These are phyloP conservation scores for Batrachochytrium dendrobatidis DNA, from an alignment of 371 early-diverging fungal species.

Conservation along the genomic window DNA sequence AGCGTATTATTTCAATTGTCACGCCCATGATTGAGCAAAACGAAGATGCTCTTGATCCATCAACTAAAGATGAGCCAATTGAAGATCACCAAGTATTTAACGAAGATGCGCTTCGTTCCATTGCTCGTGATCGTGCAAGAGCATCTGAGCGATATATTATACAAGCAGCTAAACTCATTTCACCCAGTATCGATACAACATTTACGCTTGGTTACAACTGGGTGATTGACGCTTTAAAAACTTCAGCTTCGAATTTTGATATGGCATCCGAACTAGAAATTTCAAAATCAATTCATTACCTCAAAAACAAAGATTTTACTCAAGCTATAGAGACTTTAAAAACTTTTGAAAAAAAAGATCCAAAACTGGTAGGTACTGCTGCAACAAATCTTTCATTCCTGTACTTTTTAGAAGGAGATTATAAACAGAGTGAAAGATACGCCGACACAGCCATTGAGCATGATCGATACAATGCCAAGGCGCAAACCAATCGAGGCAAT, in stretches of 20 bases:
- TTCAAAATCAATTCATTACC: slow-evolving; percentile 44
- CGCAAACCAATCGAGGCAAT: slow-evolving; percentile 42
- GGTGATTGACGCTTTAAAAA: slow-evolving; percentile 37
- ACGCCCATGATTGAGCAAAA: slow-evolving; percentile 30
- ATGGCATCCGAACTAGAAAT: slow-evolving; percentile 47
- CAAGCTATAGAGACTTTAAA: slow-evolving; percentile 43
- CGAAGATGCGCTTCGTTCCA: slow-evolving; percentile 36
- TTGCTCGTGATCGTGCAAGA: slow-evolving; percentile 32
- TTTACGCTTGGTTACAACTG: slow-evolving; percentile 41
- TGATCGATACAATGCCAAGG: slow-evolving; percentile 50
- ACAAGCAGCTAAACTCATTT: slow-evolving; percentile 42
- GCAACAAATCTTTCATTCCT: slow-evolving; percentile 46
- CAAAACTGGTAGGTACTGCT: slow-evolving; percentile 38
- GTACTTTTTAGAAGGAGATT: slow-evolving; percentile 43
- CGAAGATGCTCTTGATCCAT: slow-evolving; percentile 28
- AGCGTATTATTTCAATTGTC: slow-evolving; percentile 33
- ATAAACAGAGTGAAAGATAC: slow-evolving; percentile 41
- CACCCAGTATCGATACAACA: slow-evolving; percentile 34
- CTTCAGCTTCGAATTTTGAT: slow-evolving; percentile 23
- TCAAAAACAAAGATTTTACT: slow-evolving; percentile 39
- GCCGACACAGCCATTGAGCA: slow-evolving; percentile 37
- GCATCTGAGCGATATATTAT: slow-evolving; percentile 32
- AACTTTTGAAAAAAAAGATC: slow-evolving; percentile 43
- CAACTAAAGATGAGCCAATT: slow-evolving; percentile 25
- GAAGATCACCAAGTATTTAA: slow-evolving; percentile 45